These are phyloP conservation scores for Xylaria bambusicola DNA, from an alignment of 495 filamentous ascomycete genomes.

Conservation along the genomic window DNA sequence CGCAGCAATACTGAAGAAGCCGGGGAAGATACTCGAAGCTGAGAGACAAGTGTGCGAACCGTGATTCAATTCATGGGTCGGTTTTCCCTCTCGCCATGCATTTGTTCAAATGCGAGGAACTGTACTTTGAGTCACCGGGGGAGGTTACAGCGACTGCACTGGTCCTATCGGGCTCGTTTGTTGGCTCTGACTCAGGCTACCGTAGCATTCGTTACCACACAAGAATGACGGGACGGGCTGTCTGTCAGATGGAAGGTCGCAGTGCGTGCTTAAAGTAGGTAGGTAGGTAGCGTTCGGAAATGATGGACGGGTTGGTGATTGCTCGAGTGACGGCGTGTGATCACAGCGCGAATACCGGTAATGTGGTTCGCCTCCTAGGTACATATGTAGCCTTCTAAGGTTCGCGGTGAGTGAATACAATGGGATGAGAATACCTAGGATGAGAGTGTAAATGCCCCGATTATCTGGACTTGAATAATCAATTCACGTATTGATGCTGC, in stretches of 20 bases:
- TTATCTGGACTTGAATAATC: too few species aligned
- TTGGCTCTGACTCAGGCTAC: slow-evolving; percentile 9
- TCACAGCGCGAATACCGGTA: background rate
- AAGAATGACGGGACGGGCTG: background rate
- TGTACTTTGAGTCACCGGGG: too few species aligned
- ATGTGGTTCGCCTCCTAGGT: background rate
- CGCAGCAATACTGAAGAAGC: background rate
- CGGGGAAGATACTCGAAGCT: background rate
- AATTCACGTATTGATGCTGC: too few species aligned
- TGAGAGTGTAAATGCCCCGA: too few species aligned
- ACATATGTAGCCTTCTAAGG: too few species aligned
- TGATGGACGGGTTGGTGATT: background rate
- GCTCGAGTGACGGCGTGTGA: background rate
- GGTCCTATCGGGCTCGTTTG: slow-evolving; percentile 11
- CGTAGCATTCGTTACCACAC: slow-evolving; percentile 10
- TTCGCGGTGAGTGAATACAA: background rate
- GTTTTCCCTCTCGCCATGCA: background rate
- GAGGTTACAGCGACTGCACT: slow-evolving; percentile 4
- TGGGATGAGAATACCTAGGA: too few species aligned
- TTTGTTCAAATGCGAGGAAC: slow-evolving; percentile 1
- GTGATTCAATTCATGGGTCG: background rate
- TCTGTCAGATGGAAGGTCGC: slow-evolving; percentile 15
- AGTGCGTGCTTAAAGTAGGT: background rate
- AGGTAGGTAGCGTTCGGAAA: background rate
- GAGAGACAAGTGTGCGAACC: background rate